Base-by-base conservation (phyloP, 257 asterid genomes). In the Rubia yunnanensis region DNA sequence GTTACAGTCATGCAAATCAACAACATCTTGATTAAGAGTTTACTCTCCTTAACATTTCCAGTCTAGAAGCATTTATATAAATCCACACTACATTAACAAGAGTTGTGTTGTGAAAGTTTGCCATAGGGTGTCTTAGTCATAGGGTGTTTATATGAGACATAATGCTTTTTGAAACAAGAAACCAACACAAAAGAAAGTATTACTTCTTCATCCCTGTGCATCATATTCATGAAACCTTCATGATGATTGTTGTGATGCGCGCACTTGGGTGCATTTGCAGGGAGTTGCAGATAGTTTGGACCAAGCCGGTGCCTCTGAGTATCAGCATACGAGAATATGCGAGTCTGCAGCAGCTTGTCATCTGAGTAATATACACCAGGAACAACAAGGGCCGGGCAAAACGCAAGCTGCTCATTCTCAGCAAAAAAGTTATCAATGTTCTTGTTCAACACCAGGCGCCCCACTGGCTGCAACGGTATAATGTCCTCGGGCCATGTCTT, bases 401-500 rank as follows among this genome's bases (percentile, higher is more conserved):
- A 81, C 17, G 86, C 86, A 68, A 81, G 84, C 71, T 81, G 86
- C 75, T 81, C 86, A 63, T 78, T 81, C 68, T 81, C 86, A 5
- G 80, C 82, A 76, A 81, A 81, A 78, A 78, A 81, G 81, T 94
- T 94, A 39, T 90, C 99, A n/a, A 94, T 90, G 71, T 90, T 94
- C 88, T 74, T 90, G 73, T 94, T 94, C 78, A 94, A 68, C 38
- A 90, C 99, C 91, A 94, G 56, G 22, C 96, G 92, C 0, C 99
- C 99, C 55, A 94, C 99, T 17, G 97, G 99, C 85, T 85, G 99
- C 82, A 94, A 79, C 5, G 99, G 97, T 63, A 94, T 38, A 53
- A 90, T 69, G 78, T 90, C 97, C 79, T 94, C 97, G 0, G 99
- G 99, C 97, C 99, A 94, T 44, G 85, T 94, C 83, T 86, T 84